Evolutionary conservation across 2,329 filamentous ascomycete species (phyloP), one percentile per base, ranked within the genome.

Genomic region (Talaromyces albobiverticillius): DNA sequence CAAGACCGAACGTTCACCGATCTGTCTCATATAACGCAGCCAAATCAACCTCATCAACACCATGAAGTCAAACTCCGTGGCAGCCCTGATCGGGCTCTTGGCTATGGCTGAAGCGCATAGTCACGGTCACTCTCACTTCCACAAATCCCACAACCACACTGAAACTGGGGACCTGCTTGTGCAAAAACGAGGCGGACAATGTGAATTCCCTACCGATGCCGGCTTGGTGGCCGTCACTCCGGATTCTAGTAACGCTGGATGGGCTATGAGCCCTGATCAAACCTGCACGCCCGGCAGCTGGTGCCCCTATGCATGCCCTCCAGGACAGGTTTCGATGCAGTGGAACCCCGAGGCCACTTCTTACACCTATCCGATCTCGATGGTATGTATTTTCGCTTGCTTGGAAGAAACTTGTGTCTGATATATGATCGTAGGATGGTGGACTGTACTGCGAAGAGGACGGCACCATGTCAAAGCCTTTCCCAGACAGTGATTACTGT

Each of bases 211-310:
- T 10, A 74, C 77, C 31, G 78, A 87, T 64, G 79, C 82, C 26
- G 86, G 87, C 51, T 72, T 92, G 64, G 82, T 90, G 42, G 69
- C 82, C 13, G 79, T 93, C 50, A 88, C 87, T 9, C 87, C 87
- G 4, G 75, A 75, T 50, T 67, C 69, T 41, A 66, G 74, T 67
- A 93, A 93, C 72, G 86, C 78, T 47, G 89, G 89, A 57, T 93
- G 88, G 85, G 89, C 88, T 40, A 85, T 92, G 82, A 88, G 86
- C 63, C 88, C 88, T 3, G 85, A 92, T 68, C 82, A 88, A 67
- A 68, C 80, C 51, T 92, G 89, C 69, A 76, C 75, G 55, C 80
- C 83, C 4, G 87, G 84, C 55, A 81, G 69, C 60, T 91, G 87
- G 71, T 92, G 89, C 66, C 89, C 89, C 1, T 86, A 88, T 67